A percentile compares a stretch with the other conserved stretches of the same genome.
Conservation (phyloP, 2,329 filamentous ascomycete genomes). For the Fusarium heterosporum region DNA sequence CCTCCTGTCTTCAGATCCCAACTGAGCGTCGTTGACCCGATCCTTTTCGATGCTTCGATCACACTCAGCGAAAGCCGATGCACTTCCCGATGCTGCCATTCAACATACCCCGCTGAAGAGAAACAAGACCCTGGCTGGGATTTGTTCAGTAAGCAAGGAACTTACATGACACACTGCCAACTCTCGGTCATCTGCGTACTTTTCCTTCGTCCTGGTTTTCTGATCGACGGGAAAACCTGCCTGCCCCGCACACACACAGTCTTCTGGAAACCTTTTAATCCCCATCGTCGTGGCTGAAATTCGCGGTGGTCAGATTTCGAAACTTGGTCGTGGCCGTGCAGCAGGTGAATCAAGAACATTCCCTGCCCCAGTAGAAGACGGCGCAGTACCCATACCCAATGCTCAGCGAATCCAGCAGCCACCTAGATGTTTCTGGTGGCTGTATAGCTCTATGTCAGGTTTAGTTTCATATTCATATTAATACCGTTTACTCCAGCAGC, state of each 20-base stretch:
- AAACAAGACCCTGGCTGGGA: constrained; percentile 32
- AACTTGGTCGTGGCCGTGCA: constrained; percentile 19
- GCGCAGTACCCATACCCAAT: constrained; percentile 2
- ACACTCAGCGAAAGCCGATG: constrained; percentile 30
- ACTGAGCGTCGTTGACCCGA: constrained; percentile 41
- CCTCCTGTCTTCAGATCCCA: constrained; percentile 43
- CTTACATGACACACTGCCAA: constrained; percentile 26
- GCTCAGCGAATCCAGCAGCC: neutral
- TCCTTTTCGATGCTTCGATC: constrained; percentile 31
- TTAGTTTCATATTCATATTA: too few species aligned
- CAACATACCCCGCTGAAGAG: constrained; percentile 25
- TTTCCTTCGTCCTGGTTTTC: constrained; percentile 4
- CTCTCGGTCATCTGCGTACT: constrained; percentile 25
- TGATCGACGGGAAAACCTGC: constrained; percentile 1
- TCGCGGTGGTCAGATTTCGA: constrained; percentile 7
- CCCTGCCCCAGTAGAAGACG: constrained; percentile 8
- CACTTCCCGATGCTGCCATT: constrained; percentile 19
- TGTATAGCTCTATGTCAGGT: neutral
- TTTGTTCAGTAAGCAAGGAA: constrained; percentile 30
- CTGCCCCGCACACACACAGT: constrained; percentile 3
- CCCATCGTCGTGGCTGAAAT: constrained; percentile 1
- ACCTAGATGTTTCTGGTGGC: neutral
- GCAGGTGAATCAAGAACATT: constrained; percentile 5
- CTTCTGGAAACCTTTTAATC: constrained; percentile 26
- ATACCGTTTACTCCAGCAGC: too few species aligned